Evolutionary conservation across 768 basidiomycete species (phyloP).

Genomic region (Boletales sp.): DNA sequence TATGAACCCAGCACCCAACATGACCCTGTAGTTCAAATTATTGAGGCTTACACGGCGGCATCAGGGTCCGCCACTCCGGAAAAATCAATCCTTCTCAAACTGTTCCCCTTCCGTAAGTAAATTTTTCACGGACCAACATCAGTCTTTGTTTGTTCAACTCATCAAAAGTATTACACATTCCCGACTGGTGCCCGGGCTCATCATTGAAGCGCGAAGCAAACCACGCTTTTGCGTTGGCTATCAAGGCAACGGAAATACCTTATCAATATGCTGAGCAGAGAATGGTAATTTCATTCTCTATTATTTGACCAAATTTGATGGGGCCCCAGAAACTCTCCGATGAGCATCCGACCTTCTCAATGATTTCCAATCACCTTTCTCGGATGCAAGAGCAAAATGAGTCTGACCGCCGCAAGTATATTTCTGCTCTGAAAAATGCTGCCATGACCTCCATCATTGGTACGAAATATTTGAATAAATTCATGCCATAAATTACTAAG

Average conservation of each 20-base stretch:
- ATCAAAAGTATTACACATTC: slow-evolving; percentile 15
- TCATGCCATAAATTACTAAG: background rate
- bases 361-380: slow-evolving; percentile 3
- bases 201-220: slow-evolving; percentile 2
- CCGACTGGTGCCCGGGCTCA: slow-evolving; percentile 19
- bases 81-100: background rate
- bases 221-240: background rate
- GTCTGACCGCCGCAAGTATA: background rate
- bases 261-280: slow-evolving; percentile 2
- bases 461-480: background rate
- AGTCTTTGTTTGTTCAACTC: too few relatives aligned
- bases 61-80: slow-evolving; percentile 1
- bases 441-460: slow-evolving; percentile 1
- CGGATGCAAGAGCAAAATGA: background rate
- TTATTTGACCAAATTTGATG: background rate
- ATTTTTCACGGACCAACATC: too few relatives aligned
- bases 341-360: background rate
- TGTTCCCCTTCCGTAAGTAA: slow-evolving; percentile 4
- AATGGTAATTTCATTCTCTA: background rate
- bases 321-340: background rate
- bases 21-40: slow-evolving; percentile 4
- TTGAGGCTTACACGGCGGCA: background rate
- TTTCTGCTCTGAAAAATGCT: slow-evolving; percentile 1
- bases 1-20: slow-evolving; percentile 3
- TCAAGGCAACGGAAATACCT: slow-evolving; percentile 2